Base-by-base conservation (phyloP, 169 alveolate species). In the Eimeria falciformis region DNA sequence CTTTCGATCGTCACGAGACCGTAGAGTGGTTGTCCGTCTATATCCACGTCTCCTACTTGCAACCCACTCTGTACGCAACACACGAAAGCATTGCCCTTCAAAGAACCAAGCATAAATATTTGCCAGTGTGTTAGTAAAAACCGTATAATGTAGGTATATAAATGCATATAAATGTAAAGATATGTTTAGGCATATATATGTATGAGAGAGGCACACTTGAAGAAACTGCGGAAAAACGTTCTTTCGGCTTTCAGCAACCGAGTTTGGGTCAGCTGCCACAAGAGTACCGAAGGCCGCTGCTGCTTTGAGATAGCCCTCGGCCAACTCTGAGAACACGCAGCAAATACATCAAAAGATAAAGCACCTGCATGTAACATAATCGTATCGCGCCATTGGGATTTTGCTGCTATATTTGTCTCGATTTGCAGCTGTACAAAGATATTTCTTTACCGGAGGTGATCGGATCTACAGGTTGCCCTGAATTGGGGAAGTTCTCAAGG, bases 211-310 rank as follows among this genome's bases (percentile, higher is more conserved):
- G 56, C 17, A 53, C 56, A 81, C 89, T 65, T 18, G 11, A n/a
- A 81, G 47, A 33, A 81, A 81, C 33, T 81, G 75, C 55, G 89
- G 89, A 75, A 81, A 81, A 27, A 81, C 89, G 2, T 81, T 25
- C 53, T 37, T 81, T 56, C 89, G 43, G 75, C 50, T 55, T 2
- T 50, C 17, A 37, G 89, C 18, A 23, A 55, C 89, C 37, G 89
- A 81, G 9, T 29, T 37, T 37, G 53, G 89, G 56, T 81, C 89
- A 14, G 53, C 77, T 33, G 58, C 53, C 53, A 81, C 89, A 50
- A 81, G 75, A 33, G 89, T 33, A 56, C 89, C 89, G 55, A 53
- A 55, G 14, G 58, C 25, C 53, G 14, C 21, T 50, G 89, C 89
- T 43, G 71, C 58, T 5, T 66, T 23, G 2, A 81, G 55, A 9